phyloP scores from a whole-genome alignment of 1,284 basidiomycete species.

The Tranzscheliella williamsii region DNA sequence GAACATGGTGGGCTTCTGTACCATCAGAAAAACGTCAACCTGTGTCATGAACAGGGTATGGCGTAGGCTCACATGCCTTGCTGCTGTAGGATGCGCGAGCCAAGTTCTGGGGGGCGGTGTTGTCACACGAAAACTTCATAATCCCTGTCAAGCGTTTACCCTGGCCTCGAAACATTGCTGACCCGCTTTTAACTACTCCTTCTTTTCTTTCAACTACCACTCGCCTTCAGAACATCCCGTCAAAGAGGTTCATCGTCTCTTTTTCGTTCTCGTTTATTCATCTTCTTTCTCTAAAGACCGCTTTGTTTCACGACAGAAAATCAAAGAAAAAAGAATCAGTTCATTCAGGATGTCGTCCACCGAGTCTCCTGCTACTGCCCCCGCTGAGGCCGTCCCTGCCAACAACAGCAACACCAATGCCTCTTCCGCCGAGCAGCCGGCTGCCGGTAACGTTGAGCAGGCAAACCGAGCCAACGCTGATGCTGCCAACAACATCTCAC shows the following conservation, averaged over 20 bases:
- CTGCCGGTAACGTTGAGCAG: slow-evolving; percentile 42
- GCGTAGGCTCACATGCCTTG: not conserved
- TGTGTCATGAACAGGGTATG: not conserved
- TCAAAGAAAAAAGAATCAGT: not conserved
- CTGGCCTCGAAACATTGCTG: not conserved
- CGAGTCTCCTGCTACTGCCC: slow-evolving; percentile 39
- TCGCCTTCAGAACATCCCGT: too few species aligned
- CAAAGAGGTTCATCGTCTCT: not conserved
- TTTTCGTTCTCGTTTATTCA: not conserved
- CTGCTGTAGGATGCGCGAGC: not conserved
- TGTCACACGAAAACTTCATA: too few species aligned
- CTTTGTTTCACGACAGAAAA: not conserved
- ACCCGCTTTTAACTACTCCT: not conserved
- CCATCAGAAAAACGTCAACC: not conserved
- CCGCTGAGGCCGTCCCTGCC: slow-evolving; percentile 41
- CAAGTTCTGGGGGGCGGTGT: too few species aligned
- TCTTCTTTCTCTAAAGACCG: not conserved
- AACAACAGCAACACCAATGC: slow-evolving; percentile 6
- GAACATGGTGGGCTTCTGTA: not conserved
- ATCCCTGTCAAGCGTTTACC: not conserved
- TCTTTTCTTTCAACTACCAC: not conserved
- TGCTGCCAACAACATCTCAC: slow-evolving; percentile 68
- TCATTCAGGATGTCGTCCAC: slow-evolving; percentile 37
- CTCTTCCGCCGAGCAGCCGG: slow-evolving; percentile 50
- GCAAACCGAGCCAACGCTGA: slow-evolving; percentile 18